Evolutionary conservation across 1,284 basidiomycete species (phyloP), one percentile per base, ranked within the genome.

Genomic region (Sporisorium scitamineum): DNA sequence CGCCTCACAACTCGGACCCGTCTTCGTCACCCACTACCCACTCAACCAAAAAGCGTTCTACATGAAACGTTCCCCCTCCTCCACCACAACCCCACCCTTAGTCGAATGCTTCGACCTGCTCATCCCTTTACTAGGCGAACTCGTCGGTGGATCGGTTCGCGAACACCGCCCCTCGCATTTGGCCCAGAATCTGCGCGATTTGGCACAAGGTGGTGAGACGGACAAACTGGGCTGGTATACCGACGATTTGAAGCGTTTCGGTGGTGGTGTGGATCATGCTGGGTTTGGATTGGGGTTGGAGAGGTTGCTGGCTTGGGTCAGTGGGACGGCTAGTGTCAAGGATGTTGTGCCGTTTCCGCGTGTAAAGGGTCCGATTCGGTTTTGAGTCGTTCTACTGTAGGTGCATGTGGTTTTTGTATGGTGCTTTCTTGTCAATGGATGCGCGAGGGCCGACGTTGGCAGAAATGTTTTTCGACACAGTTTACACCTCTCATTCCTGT

Each of bases 41-140:
- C 86, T 88, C 1, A 34, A 78, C 0, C 86, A 93, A 72, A 99
- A 99, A 86, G 94, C 97, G 9, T 99, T 98, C 87, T 99, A 99
- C 87, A 98, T 98, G 97, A 91, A 92, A 39, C 81, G 82, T 37
- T 48, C 54, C 27, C 24, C 48, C 29, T 18, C 54, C 18, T 45
- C 61, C 1, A 13, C 32, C 16, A 9, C 31, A 22, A 57, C 54
- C 24, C 27, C 27, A 7, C 16, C 24, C n/a, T 11, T 80, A 70
- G 94, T 94, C 5, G 93, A 92, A 11, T 97, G 95, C 86, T 97
- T 99, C 82, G 96, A 99, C 85, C 89, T 99, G 24, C 89, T 99
- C 54, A 90, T 98, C 13, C 97, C 96, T 0, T 86, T 89, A 13
- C 87, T 95, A 0, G 96, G 96, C 8, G 96, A 99, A 86, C 89